Percentiles rank a stretch among this genome's conserved stretches.
phyloP scores from a whole-genome alignment of 305 asterid species.

The Fraxinus dipetala region DNA sequence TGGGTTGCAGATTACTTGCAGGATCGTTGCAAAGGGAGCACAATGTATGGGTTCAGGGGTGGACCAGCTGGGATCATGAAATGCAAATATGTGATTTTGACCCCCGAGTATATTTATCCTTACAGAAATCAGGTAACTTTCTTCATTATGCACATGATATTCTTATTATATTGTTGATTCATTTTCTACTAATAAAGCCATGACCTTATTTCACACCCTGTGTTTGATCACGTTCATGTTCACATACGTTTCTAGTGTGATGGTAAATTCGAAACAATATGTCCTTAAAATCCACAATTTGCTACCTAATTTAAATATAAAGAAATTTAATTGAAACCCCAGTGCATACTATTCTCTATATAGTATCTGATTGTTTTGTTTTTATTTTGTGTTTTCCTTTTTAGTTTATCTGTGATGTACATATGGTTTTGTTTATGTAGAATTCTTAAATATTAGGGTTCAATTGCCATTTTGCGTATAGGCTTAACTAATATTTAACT shows the following conservation, averaged over 20 bases:
- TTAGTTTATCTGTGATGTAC: background rate
- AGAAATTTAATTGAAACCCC: background rate
- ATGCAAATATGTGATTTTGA: slow-evolving; percentile 70
- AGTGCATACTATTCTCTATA: background rate
- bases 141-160: background rate
- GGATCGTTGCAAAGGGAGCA: slow-evolving; percentile 88
- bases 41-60: slow-evolving; percentile 88
- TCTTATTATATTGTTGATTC: background rate
- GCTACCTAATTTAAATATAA: background rate
- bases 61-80: slow-evolving; percentile 99
- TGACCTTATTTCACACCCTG: slow-evolving; percentile 2
- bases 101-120: slow-evolving; percentile 78
- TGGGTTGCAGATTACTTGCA: slow-evolving; percentile 76
- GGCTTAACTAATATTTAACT: background rate
- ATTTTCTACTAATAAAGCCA: background rate
- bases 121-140: slow-evolving; percentile 82
- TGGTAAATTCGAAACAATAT: background rate
- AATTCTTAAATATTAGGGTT: slow-evolving; percentile 1
- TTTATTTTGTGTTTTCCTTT: background rate
- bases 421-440: background rate
- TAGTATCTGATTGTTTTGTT: background rate
- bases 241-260: background rate
- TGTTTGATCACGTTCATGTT: background rate
- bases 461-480: slow-evolving; percentile 5
- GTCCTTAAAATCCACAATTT: background rate